Conservation (phyloP, 768 basidiomycete species). For the Trametes maxima region DNA sequence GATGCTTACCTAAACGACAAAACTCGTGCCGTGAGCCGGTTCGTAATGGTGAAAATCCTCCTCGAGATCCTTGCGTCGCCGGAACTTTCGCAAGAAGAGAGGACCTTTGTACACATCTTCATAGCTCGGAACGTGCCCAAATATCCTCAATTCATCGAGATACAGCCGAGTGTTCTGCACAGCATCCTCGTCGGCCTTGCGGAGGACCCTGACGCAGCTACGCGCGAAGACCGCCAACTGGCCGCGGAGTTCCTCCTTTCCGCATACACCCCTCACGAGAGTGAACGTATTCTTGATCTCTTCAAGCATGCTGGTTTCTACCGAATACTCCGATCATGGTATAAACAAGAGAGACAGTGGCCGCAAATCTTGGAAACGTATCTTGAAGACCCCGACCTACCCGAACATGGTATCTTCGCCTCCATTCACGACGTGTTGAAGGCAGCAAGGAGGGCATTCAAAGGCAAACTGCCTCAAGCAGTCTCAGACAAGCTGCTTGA, state of each 20-base stretch:
- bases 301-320: slow-evolving; percentile 89
- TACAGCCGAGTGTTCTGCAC: slow-evolving; percentile 70
- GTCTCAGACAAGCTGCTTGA: slow-evolving; percentile 54
- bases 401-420: slow-evolving; percentile 61
- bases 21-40: slow-evolving; percentile 64
- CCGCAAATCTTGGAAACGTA: slow-evolving; percentile 70
- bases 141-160: slow-evolving; percentile 83
- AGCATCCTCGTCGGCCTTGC: slow-evolving; percentile 78
- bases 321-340: slow-evolving; percentile 83
- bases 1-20: slow-evolving; percentile 88
- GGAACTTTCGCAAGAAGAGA: slow-evolving; percentile 59
- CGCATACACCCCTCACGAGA: slow-evolving; percentile 82
- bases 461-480: slow-evolving; percentile 55
- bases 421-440: slow-evolving; percentile 64
- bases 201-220: slow-evolving; percentile 71
- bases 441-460: slow-evolving; percentile 47
- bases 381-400: slow-evolving; percentile 70
- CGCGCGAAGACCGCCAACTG: slow-evolving; percentile 91
- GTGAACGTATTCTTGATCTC: slow-evolving; percentile 61
- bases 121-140: slow-evolving; percentile 96
- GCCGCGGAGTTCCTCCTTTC: slow-evolving; percentile 95
- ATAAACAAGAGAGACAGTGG: slow-evolving; percentile 79
- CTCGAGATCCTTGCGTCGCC: slow-evolving; percentile 71
- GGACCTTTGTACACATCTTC: slow-evolving; percentile 92
- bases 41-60: slow-evolving; percentile 81